phyloP scores from a whole-genome alignment of 2,329 filamentous ascomycete genomes.

The Fusarium dlaminii region DNA sequence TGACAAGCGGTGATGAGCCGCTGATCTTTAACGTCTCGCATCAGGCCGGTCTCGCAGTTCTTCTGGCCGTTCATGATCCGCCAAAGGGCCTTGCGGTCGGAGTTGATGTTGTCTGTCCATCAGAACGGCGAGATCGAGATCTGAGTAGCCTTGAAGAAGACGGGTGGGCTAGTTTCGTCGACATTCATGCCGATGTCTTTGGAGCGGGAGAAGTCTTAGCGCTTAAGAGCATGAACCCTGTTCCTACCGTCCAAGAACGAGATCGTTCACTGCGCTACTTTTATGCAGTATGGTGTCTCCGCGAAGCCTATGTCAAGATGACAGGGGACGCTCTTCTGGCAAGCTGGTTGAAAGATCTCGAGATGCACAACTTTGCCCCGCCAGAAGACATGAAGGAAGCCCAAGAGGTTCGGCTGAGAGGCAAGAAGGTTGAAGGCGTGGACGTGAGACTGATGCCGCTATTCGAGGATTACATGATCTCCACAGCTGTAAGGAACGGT shows the following conservation, averaged over 20 bases:
- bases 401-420: constrained; percentile 47
- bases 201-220: constrained; percentile 67
- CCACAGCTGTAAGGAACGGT: constrained; percentile 59
- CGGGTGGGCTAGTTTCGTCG: constrained; percentile 74
- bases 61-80: constrained; percentile 63
- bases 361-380: constrained; percentile 72
- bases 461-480: constrained; percentile 64
- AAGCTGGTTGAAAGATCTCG: constrained; percentile 74
- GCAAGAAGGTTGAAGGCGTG: constrained; percentile 45
- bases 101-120: constrained; percentile 79
- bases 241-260: constrained; percentile 36
- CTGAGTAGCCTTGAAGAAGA: constrained; percentile 62
- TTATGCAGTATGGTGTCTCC: constrained; percentile 81
- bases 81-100: constrained; percentile 63
- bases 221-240: constrained; percentile 60
- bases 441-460: constrained; percentile 51
- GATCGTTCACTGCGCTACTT: constrained; percentile 75
- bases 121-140: constrained; percentile 73
- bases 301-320: constrained; percentile 86
- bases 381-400: constrained; percentile 51
- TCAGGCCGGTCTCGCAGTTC: constrained; percentile 77
- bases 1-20: constrained; percentile 58
- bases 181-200: constrained; percentile 78
- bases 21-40: constrained; percentile 81
- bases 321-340: constrained; percentile 81